These are phyloP conservation scores for Collybia sp. DNA, from an alignment of 768 basidiomycete species.

Conservation along the genomic window DNA sequence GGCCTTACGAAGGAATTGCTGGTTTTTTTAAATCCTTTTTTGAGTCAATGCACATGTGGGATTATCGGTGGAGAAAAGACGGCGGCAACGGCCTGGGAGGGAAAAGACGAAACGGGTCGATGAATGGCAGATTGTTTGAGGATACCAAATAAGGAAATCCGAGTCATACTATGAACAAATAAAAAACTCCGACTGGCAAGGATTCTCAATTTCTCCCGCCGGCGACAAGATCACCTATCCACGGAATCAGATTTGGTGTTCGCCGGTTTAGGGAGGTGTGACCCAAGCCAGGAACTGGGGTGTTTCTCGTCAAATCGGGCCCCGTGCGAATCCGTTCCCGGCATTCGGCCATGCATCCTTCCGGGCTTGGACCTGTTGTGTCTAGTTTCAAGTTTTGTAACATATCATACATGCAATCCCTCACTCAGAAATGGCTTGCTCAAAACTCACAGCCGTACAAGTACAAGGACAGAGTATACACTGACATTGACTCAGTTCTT, in stretches of 20 bases:
- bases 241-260: constrained; percentile 16
- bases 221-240: constrained; percentile 2
- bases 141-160: constrained; percentile 1
- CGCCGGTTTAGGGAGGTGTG: constrained; percentile 12
- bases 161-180: too few relatives aligned
- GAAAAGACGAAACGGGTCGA: too few relatives aligned
- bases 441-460: constrained; percentile 58
- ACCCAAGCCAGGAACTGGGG: constrained; percentile 15
- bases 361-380: neutral
- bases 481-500: constrained; percentile 62
- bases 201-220: neutral
- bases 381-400: constrained; percentile 1
- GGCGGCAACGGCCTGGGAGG: constrained; percentile 6
- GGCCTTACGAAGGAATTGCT: too few relatives aligned
- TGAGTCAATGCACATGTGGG: too few relatives aligned
- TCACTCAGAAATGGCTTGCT: constrained; percentile 62
- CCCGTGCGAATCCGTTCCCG: constrained; percentile 5
- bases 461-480: constrained; percentile 49
- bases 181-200: too few relatives aligned
- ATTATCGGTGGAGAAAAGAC: constrained; percentile 9
- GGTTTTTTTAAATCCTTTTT: too few relatives aligned
- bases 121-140: neutral
- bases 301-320: constrained; percentile 9
- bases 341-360: neutral
- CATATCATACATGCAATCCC: constrained; percentile 22